Conservation (phyloP, 83 land plant species). For the Picea engelmannii region DNA sequence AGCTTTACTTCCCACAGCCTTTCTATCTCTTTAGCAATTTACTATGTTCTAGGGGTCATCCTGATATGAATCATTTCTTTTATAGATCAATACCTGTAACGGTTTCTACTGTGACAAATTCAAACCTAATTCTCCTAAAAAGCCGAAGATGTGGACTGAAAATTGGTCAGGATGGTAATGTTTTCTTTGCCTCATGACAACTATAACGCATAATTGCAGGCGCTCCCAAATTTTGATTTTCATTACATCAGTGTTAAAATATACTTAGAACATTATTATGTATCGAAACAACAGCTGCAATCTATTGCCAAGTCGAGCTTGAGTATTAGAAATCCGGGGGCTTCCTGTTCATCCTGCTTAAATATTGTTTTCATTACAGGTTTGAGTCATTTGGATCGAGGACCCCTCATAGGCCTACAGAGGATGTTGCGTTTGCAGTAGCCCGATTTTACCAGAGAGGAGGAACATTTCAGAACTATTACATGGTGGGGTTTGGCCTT, state of each 20-base stretch:
- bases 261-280: too few species aligned
- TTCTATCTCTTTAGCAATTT: conserved; percentile 41
- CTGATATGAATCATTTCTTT: conserved; percentile 30
- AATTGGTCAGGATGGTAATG: conserved; percentile 97
- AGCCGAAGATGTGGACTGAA: conserved; percentile 93
- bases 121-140: conserved; percentile 53
- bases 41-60: conserved; percentile 91
- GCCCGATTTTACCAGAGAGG: conserved; percentile 79
- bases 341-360: too few species aligned
- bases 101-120: conserved; percentile 84
- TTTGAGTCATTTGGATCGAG: conserved; percentile 62
- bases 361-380: conserved; percentile 29
- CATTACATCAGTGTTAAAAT: too few species aligned
- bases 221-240: too few species aligned
- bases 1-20: too few species aligned
- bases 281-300: too few species aligned
- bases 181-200: too few species aligned
- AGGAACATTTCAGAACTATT: conserved; percentile 82
- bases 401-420: conserved; percentile 70
- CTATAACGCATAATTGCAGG: too few species aligned
- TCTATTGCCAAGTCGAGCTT: too few species aligned
- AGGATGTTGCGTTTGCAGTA: conserved; percentile 74
- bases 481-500: too few species aligned
- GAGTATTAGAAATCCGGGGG: too few species aligned
- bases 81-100: conserved; percentile 93